Base-by-base conservation (phyloP, 2,329 filamentous ascomycete species). In the Colletotrichum gloeosporioides region DNA sequence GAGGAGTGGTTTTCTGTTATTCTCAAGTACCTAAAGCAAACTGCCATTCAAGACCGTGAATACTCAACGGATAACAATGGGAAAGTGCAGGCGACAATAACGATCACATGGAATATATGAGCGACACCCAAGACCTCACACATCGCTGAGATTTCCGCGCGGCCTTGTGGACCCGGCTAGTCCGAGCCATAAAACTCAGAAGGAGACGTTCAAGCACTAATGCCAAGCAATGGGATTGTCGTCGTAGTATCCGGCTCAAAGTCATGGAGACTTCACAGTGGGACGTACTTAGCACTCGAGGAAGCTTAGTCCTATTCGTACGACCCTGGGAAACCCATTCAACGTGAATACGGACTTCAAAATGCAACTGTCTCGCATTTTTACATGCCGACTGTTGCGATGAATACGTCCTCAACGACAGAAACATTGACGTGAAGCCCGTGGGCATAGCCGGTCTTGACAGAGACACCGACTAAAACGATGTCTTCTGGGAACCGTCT, bases 321-420 rank as follows among this genome's bases (percentile, higher is more conserved):
- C 1, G 39, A 6, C 18, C 0, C 39, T 5, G 3, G 0, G 0
- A 44, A 4, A 6, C 8, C 8, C 4, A 0, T 44, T n/a, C 8
- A n/a, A 44, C 39, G 39, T n/a, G 16, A 6, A 8, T n/a, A 0
- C n/a, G 16, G 0, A 44, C 39, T 44, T 44, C 18, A 44, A n/a
- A 2, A 10, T 0, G 8, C 2, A 10, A 22, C 18, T 7, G 0
- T 0, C 1, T 49, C 0, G 9, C 3, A 12, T n/a, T 49, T 1
- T 49, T 49, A 12, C 10, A 2, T 49, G 9, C 18, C 0, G 39
- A 12, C 0, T 49, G 3, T 49, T 22, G 18, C 18, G 39, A n/a
- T 49, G 1, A 49, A 49, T 12, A 49, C 39, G 9, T n/a, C 18
- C 9, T n/a, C 5, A n/a, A 22, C 18, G 18, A 49, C 2, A 49